Evolutionary conservation across 1,139 yeast species (phyloP).

Genomic region (Kluyveromyces sp.): DNA sequence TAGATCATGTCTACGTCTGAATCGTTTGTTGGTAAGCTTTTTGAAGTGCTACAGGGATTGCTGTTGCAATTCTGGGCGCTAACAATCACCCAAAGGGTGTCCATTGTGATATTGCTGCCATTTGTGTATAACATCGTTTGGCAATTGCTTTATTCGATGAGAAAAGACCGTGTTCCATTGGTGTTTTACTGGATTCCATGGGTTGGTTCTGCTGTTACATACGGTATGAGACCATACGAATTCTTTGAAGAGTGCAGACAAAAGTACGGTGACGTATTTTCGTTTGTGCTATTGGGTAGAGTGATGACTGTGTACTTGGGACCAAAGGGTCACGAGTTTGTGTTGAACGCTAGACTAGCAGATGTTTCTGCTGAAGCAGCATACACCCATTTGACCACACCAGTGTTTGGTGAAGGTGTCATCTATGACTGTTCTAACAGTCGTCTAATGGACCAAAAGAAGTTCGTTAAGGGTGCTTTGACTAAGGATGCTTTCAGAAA

Average conservation of each 20-base stretch:
- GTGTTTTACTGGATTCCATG: slow-evolving; percentile 94
- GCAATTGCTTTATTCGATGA: slow-evolving; percentile 64
- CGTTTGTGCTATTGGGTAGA: slow-evolving; percentile 81
- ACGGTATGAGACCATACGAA: slow-evolving; percentile 89
- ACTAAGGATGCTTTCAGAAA: slow-evolving; percentile 75
- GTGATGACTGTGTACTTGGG: slow-evolving; percentile 95
- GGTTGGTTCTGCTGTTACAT: slow-evolving; percentile 83
- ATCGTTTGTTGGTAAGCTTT: slow-evolving; percentile 15
- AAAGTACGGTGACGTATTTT: slow-evolving; percentile 86
- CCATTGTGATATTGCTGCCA: slow-evolving; percentile 29
- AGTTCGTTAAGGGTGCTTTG: slow-evolving; percentile 85
- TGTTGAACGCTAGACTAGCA: slow-evolving; percentile 78
- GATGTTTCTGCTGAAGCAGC: slow-evolving; percentile 97
- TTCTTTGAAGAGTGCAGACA: slow-evolving; percentile 72
- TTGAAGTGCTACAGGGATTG: slow-evolving; percentile 13
- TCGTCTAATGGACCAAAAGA: slow-evolving; percentile 95
- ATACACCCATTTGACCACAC: slow-evolving; percentile 89
- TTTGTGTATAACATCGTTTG: slow-evolving; percentile 54
- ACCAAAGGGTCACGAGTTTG: slow-evolving; percentile 96
- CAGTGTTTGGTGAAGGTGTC: slow-evolving; percentile 95
- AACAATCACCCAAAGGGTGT: slow-evolving; percentile 29
- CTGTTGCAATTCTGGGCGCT: slow-evolving; percentile 20
- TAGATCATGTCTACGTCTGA: slow-evolving; percentile 2
- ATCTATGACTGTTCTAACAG: slow-evolving; percentile 93
- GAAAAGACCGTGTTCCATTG: slow-evolving; percentile 78